Conservation (phyloP, 2,329 filamentous ascomycete genomes). For the Phaeosphaeriaceae sp. region DNA sequence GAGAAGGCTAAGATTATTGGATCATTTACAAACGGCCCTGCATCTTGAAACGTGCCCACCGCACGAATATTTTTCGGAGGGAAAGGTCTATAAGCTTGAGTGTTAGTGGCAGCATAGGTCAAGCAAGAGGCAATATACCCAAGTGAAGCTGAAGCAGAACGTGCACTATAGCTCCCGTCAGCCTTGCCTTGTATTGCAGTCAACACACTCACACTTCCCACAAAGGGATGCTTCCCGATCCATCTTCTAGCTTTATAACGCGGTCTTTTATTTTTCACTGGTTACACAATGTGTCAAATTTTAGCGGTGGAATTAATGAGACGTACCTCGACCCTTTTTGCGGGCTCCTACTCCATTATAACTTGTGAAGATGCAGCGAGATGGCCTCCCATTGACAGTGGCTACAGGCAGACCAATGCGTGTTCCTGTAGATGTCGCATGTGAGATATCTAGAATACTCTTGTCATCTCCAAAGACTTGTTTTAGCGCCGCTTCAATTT, state of each 20-base stretch:
- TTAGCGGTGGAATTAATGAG: neutral
- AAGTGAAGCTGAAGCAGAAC: neutral
- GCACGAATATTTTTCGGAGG: slow-evolving; percentile 16
- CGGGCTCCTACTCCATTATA: slow-evolving; percentile 17
- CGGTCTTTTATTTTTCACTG: slow-evolving; percentile 1
- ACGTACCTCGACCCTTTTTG: slow-evolving; percentile 13
- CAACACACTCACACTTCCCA: slow-evolving; percentile 21
- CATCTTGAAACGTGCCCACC: slow-evolving; percentile 25
- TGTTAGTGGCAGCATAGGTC: neutral
- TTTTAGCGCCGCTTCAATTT: slow-evolving; percentile 14
- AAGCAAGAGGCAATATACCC: neutral
- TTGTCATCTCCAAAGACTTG: slow-evolving; percentile 6
- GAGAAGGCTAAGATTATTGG: slow-evolving; percentile 20
- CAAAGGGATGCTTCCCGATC: slow-evolving; percentile 15
- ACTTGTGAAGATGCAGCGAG: slow-evolving; percentile 22
- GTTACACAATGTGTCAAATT: neutral
- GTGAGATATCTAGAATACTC: slow-evolving; percentile 15
- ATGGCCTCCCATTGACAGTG: slow-evolving; percentile 13
- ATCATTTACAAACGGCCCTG: slow-evolving; percentile 21
- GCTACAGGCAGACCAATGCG: slow-evolving; percentile 13
- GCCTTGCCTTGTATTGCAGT: neutral
- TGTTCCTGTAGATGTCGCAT: slow-evolving; percentile 15
- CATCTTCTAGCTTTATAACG: slow-evolving; percentile 20
- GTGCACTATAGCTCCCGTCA: neutral
- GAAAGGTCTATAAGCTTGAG: slow-evolving; percentile 21